These are phyloP conservation scores for Spizellomyces punctatus DNA, from an alignment of 192 early-diverging fungal species.

Conservation along the genomic window DNA sequence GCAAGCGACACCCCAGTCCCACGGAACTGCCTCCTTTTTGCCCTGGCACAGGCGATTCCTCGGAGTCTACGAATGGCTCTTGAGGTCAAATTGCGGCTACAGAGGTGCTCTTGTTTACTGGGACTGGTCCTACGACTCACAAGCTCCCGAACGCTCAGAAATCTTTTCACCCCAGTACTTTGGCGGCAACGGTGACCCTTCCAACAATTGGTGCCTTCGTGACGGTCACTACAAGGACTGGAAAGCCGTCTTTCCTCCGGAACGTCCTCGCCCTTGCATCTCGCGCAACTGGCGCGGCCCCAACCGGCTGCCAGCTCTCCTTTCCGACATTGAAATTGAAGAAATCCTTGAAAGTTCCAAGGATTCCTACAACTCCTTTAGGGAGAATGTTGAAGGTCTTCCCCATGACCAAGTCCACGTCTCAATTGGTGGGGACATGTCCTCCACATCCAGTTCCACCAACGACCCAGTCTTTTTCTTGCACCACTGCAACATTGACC, in stretches of 20 bases:
- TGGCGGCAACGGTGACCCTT: slow-evolving; percentile 23
- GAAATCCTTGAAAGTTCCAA: neutral
- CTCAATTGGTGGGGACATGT: slow-evolving; percentile 38
- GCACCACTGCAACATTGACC: slow-evolving; percentile 54
- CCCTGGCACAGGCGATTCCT: slow-evolving; percentile 48
- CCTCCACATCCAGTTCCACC: neutral
- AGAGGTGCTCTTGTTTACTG: slow-evolving; percentile 32
- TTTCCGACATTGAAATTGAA: neutral
- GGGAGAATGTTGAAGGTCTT: slow-evolving; percentile 20
- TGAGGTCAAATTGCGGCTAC: slow-evolving; percentile 21
- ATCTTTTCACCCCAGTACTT: slow-evolving; percentile 17
- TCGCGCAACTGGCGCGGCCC: slow-evolving; percentile 1
- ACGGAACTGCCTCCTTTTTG: slow-evolving; percentile 29
- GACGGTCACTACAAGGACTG: slow-evolving; percentile 13
- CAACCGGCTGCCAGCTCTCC: neutral
- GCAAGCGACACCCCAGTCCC: slow-evolving; percentile 13
- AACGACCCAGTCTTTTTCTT: slow-evolving; percentile 50
- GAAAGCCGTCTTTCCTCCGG: neutral
- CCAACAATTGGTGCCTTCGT: slow-evolving; percentile 10
- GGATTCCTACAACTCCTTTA: slow-evolving; percentile 27
- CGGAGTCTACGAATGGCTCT: slow-evolving; percentile 24
- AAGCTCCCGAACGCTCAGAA: slow-evolving; percentile 13
- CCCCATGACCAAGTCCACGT: slow-evolving; percentile 34
- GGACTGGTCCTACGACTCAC: slow-evolving; percentile 32
- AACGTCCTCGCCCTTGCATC: too few species aligned